Evolutionary conservation across 1,284 basidiomycete genomes (phyloP).

Genomic region (Apiotrichum laibachii): DNA sequence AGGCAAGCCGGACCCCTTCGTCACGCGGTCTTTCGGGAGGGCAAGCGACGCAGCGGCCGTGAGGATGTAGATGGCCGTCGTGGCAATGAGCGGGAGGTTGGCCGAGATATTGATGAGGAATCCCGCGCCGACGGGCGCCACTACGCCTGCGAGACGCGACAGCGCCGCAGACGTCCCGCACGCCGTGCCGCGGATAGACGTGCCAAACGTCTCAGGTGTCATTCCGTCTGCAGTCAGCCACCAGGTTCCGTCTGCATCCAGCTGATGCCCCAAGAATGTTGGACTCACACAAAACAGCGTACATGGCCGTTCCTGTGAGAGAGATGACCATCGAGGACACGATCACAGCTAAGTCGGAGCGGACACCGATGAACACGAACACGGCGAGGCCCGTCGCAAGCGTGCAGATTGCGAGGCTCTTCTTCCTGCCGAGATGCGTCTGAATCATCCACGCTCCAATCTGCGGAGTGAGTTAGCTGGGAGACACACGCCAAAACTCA

Average conservation of each 20-base stretch:
- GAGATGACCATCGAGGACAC: conserved; percentile 75
- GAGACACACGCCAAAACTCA: conserved; percentile 50
- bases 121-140: conserved; percentile 82
- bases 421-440: conserved; percentile 65
- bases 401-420: conserved; percentile 77
- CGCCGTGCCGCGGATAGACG: conserved; percentile 79
- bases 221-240: conserved; percentile 57
- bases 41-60: conserved; percentile 67
- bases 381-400: conserved; percentile 78
- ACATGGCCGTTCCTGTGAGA: conserved; percentile 83
- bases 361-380: conserved; percentile 66
- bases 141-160: conserved; percentile 86
- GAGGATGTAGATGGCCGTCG: conserved; percentile 66
- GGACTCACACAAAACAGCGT: conserved; percentile 78
- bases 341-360: conserved; percentile 65
- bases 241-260: no score
- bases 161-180: conserved; percentile 87
- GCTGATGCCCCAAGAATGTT: background rate
- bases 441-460: conserved; percentile 88
- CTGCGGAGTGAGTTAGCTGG: conserved; percentile 50
- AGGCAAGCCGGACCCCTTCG: background rate
- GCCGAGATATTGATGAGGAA: conserved; percentile 68
- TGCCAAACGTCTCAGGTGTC: conserved; percentile 87
- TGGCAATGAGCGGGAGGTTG: conserved; percentile 74
- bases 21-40: conserved; percentile 48